A percentile compares a stretch with the other conserved stretches of the same genome.
Evolutionary conservation across 306 rosid genomes (phyloP).

Genomic region (Quercus dentata): DNA sequence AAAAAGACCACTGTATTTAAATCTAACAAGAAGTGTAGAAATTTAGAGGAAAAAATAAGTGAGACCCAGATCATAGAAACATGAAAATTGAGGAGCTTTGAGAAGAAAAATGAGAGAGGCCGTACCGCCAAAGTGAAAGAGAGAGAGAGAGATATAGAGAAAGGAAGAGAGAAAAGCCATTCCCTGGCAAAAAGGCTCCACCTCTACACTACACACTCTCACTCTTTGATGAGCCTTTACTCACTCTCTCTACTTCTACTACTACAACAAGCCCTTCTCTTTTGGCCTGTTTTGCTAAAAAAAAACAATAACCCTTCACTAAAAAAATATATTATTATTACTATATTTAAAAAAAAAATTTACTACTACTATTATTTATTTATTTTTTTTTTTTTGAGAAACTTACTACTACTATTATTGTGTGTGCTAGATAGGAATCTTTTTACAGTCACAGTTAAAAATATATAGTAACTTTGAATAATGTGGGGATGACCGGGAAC

Average conservation of each 20-base stretch:
- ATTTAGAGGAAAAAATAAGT: slow-evolving; percentile 9
- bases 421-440: too few species aligned
- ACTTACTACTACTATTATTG: too few species aligned
- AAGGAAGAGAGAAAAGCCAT: slow-evolving; percentile 37
- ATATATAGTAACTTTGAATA: slow-evolving; percentile 3
- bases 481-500: slow-evolving; percentile 36
- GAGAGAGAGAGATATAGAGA: neutral
- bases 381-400: too few species aligned
- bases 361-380: too few species aligned
- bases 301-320: slow-evolving; percentile 17
- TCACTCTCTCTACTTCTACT: too few species aligned
- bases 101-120: slow-evolving; percentile 23
- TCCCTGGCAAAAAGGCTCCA: slow-evolving; percentile 29
- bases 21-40: slow-evolving; percentile 26
- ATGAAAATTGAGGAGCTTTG: neutral
- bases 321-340: neutral
- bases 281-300: slow-evolving; percentile 20
- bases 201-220: neutral
- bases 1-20: slow-evolving; percentile 14
- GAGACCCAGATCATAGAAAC: slow-evolving; percentile 31
- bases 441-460: too few species aligned
- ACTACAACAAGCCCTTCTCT: slow-evolving; percentile 26
- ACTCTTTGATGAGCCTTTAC: too few species aligned
- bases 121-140: slow-evolving; percentile 37
- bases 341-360: too few species aligned